Base-by-base conservation (phyloP, 148 eudicot species). In the Heliamphora exappendiculata region DNA sequence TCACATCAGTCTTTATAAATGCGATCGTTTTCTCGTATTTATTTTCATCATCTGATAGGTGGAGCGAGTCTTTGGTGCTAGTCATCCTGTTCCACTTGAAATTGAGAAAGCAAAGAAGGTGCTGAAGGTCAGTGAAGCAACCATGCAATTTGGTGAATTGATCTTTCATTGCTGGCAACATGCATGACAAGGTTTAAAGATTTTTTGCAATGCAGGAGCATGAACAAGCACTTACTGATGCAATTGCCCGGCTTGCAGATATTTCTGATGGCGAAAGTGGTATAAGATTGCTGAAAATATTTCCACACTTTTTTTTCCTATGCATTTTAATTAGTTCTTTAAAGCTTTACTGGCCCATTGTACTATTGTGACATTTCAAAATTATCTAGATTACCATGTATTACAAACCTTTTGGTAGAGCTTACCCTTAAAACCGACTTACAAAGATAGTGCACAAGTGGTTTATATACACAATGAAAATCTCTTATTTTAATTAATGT, bases 241-340 rank as follows among this genome's bases (percentile, higher is more conserved):
- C 91, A 73, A 78, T 88, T 79, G 86, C 84, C 67, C 82, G 77
- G 75, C 77, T 88, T 39, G 88, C 82, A 36, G 87, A 86, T 75
- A 57, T 88, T 42, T 86, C 89, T 75, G 91, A 88, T 58, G 87
- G 83, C n/a, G 91, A 86, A 81, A 88, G 91, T 73, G 88, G 91
- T 88, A 79, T 54, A 72, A 58, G 45, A 5, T 57, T 75, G 12
- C 19, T 20, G 55, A 45, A 20, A 7, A n/a, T 31, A 19, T 17
- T 37, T 36, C 24, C 26, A 26, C 33, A 37, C 41, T 62, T 49
- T 26, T 19, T 68, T 63, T 13, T 65, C 33, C n/a, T 0, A 37
- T 70, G 78, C 50, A 13, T 44, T 54, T 72, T 22, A 50, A 34
- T 19, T 22, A 53, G 37, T 20, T 41, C 70, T 50, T 65, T 29